Evolutionary conservation across 2,329 filamentous ascomycete species (phyloP), one percentile per base, ranked within the genome.

Genomic region (Sordariomycetes sp.): DNA sequence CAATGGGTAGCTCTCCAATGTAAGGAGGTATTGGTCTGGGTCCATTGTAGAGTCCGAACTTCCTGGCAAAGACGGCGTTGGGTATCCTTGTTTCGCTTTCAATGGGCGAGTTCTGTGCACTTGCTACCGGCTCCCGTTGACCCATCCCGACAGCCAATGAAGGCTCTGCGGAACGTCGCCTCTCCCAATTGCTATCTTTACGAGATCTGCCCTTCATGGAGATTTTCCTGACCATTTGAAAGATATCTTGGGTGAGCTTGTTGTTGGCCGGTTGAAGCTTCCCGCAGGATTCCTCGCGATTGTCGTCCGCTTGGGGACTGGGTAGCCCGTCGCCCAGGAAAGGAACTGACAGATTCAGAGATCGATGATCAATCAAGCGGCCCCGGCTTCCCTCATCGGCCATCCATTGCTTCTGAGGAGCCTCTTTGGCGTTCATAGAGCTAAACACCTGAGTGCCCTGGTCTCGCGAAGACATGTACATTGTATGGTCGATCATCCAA

Each of bases 61-160:
- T 66, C 34, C 63, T 49, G 6, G 61, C 63, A 40, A 66, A 66
- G 30, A 59, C 61, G 10, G 60, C 59, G 37, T 66, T 61, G 3
- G 63, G 63, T 28, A 65, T 53, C 15, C 57, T 44, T 30, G 47
- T 51, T 7, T 53, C 57, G n/a, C 47, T 45, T 5, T 58, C 55
- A 28, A 57, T 16, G 14, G 8, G 5, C n/a, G 29, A 9, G 29
- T 31, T 14, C 8, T 7, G n/a, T n/a, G n/a, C n/a, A n/a, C n/a
- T n/a, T n/a, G n/a, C n/a, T n/a, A n/a, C n/a, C n/a, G n/a, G n/a
- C n/a, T n/a, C n/a, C n/a, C n/a, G n/a, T n/a, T n/a, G n/a, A n/a
- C n/a, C n/a, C n/a, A n/a, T n/a, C n/a, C 15, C 15, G 10, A 16
- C 29, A 15, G n/a, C 5, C 7, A 31, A n/a, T n/a, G n/a, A n/a